These are phyloP conservation scores for Endotrypanum monterogeii DNA, from an alignment of 208 protist genomes.

Conservation along the genomic window DNA sequence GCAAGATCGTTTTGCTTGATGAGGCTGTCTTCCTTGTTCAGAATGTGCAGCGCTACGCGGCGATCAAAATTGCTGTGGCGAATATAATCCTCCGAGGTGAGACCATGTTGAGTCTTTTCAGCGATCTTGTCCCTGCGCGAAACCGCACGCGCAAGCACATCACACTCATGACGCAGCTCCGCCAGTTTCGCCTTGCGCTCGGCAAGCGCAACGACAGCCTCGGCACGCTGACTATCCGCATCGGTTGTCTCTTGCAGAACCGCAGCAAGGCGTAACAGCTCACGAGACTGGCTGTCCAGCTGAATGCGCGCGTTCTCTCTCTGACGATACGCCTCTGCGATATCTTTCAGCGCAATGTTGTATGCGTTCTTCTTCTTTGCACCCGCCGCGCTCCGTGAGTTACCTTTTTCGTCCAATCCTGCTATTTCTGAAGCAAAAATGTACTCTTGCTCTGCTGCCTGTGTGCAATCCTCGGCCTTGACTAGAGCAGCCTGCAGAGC, in stretches of 20 bases:
- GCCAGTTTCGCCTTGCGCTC: constrained; percentile 58
- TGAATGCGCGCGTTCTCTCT: constrained; percentile 48
- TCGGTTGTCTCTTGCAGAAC: constrained; percentile 52
- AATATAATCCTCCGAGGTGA: constrained; percentile 50
- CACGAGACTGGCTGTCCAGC: constrained; percentile 42
- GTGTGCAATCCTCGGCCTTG: constrained; percentile 19
- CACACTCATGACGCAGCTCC: constrained; percentile 43
- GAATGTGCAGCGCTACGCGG: constrained; percentile 54
- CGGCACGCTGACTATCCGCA: constrained; percentile 50
- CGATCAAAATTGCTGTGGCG: constrained; percentile 62
- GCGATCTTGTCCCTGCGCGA: constrained; percentile 55
- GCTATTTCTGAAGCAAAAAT: constrained; percentile 32
- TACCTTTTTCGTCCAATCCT: constrained; percentile 36
- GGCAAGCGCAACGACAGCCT: constrained; percentile 49
- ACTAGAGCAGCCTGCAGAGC: constrained; percentile 24
- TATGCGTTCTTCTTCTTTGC: constrained; percentile 39
- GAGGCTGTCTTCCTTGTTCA: constrained; percentile 51
- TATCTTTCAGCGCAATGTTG: constrained; percentile 26
- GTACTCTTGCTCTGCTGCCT: constrained; percentile 41
- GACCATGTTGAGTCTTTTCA: constrained; percentile 41
- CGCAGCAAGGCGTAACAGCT: constrained; percentile 47
- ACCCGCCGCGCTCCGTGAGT: constrained; percentile 19
- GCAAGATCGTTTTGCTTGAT: constrained; percentile 60
- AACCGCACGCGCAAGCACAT: constrained; percentile 33
- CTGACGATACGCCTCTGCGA: constrained; percentile 37